A percentile compares a stretch with the other conserved stretches of the same genome.
These are phyloP conservation scores for Rhizopogon parksii DNA, from an alignment of 1,284 basidiomycete genomes.

Conservation along the genomic window DNA sequence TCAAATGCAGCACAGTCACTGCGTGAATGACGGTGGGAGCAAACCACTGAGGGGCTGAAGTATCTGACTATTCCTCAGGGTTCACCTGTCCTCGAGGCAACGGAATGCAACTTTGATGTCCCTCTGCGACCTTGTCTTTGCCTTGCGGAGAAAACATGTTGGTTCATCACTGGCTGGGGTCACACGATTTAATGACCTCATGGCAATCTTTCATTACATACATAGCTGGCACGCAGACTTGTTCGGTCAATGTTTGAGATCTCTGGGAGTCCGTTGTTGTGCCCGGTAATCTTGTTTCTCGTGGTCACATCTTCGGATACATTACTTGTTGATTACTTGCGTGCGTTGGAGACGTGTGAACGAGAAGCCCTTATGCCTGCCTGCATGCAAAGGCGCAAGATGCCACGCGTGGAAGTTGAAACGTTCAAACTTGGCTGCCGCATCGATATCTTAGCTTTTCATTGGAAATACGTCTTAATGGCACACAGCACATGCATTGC, in stretches of 20 bases:
- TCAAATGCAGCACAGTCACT: neutral
- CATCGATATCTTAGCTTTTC: neutral
- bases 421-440: neutral
- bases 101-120: neutral
- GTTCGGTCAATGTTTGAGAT: neutral
- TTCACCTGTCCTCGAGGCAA: neutral
- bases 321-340: neutral
- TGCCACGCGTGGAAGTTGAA: neutral
- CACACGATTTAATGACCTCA: neutral
- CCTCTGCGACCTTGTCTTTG: neutral
- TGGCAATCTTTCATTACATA: neutral
- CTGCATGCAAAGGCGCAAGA: conserved; percentile 1
- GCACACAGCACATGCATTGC: conserved; percentile 4
- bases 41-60: neutral
- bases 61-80: neutral
- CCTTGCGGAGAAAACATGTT: neutral
- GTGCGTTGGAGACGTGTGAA: neutral
- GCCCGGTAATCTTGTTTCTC: neutral
- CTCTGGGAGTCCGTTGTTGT: neutral
- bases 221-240: neutral
- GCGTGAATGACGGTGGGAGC: neutral
- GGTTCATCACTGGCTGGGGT: neutral
- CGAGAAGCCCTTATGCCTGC: neutral
- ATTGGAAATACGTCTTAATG: neutral
- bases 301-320: conserved; percentile 1